Evolutionary conservation across 306 rosid species (phyloP).

Genomic region (Elaeagnus macrophylla): DNA sequence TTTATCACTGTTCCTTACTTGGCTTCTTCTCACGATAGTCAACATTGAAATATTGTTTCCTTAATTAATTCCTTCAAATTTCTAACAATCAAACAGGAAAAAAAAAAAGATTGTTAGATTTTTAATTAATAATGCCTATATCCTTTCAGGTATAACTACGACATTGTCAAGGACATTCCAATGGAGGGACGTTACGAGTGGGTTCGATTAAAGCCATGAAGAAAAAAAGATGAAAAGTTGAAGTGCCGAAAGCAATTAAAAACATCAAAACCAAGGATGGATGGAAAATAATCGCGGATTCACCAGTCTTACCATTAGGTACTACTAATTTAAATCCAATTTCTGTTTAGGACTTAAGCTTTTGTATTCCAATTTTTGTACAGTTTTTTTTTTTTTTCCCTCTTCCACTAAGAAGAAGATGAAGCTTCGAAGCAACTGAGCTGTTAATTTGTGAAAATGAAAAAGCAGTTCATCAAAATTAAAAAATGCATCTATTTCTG

Average conservation of each 20-base stretch:
- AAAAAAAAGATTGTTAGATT: too few relatives aligned
- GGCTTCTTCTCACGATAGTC: slow-evolving; percentile 1
- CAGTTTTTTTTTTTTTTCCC: slow-evolving; percentile 12
- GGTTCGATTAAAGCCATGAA: slow-evolving; percentile 64
- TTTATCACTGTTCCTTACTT: neutral
- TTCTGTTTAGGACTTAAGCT: neutral
- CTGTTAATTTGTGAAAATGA: slow-evolving; percentile 17
- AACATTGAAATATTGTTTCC: neutral
- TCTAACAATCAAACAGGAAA: slow-evolving; percentile 8
- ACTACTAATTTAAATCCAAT: slow-evolving; percentile 2
- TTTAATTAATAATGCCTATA: neutral
- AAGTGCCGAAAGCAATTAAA: slow-evolving; percentile 2
- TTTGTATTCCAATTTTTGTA: neutral
- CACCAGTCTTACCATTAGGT: slow-evolving; percentile 27
- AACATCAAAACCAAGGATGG: neutral
- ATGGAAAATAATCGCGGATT: slow-evolving; percentile 16
- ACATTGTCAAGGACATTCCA: slow-evolving; percentile 58
- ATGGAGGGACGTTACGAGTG: slow-evolving; percentile 89
- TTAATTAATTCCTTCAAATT: neutral
- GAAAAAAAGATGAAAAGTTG: neutral
- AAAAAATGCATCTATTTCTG: neutral
- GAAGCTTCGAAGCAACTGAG: slow-evolving; percentile 6
- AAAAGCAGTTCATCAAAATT: neutral
- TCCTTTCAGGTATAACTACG: slow-evolving; percentile 69
- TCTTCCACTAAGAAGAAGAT: slow-evolving; percentile 12